Percentiles rank a stretch among this genome's conserved stretches.
Conservation (phyloP, 352 stramenopile genomes). For the Vaucheria bursata region DNA sequence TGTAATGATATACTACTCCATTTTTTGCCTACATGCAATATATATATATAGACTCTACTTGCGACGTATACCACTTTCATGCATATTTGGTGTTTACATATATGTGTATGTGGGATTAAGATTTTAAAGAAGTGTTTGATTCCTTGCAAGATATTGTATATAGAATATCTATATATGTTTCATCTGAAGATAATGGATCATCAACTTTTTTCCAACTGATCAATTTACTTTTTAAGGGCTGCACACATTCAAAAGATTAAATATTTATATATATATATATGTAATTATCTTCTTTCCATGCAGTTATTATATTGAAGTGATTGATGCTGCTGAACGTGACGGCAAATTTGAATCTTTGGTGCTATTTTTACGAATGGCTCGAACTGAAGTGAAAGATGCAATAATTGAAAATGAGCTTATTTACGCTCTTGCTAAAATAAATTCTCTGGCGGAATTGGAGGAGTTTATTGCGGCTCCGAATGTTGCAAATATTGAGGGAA, state of each 20-base stretch:
- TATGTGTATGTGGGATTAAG: background rate
- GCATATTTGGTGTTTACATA: background rate
- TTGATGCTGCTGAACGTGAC: conserved; percentile 86
- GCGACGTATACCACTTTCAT: background rate
- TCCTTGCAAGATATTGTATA: background rate
- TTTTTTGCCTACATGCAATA: background rate
- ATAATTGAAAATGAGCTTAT: conserved; percentile 98
- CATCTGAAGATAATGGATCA: background rate
- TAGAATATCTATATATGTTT: too few species aligned
- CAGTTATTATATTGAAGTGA: conserved; percentile 64
- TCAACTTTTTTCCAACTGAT: background rate
- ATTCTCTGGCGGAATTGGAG: conserved; percentile 96
- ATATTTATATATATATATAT: background rate
- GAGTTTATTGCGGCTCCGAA: conserved; percentile 98
- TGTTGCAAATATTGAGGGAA: conserved; percentile 94
- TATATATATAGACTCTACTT: background rate
- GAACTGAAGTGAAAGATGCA: conserved; percentile 97
- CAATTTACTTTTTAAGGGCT: background rate
- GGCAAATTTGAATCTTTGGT: conserved; percentile 95
- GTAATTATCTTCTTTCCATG: background rate
- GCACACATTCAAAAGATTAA: too few species aligned
- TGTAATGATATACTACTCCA: background rate
- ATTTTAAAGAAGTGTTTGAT: background rate
- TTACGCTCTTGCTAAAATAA: conserved; percentile 96
- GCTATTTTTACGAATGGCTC: conserved; percentile 97